Evolutionary conservation across 2,329 filamentous ascomycete species (phyloP).

Genomic region (Delphinella strobiligena): DNA sequence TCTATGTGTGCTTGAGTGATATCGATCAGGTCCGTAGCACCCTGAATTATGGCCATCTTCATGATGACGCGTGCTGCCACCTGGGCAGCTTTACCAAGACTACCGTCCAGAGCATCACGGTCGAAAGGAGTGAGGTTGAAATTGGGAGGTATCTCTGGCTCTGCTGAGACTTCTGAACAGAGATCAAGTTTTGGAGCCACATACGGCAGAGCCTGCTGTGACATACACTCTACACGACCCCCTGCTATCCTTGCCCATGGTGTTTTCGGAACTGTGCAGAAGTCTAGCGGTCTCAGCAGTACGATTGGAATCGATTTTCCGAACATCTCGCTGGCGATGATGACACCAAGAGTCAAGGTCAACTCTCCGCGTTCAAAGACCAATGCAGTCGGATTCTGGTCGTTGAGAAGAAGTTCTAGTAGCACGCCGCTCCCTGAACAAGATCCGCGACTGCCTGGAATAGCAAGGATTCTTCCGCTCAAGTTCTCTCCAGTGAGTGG

Average conservation of each 20-base stretch:
- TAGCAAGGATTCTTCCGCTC: constrained; percentile 26
- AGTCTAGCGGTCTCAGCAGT: constrained; percentile 13
- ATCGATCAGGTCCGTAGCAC: constrained; percentile 22
- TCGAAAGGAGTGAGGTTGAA: constrained; percentile 11
- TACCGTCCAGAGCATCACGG: constrained; percentile 14
- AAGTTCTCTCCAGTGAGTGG: constrained; percentile 25
- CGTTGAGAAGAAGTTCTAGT: constrained; percentile 32
- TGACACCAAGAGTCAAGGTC: constrained; percentile 35
- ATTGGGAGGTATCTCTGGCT: background rate
- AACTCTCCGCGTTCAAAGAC: constrained; percentile 31
- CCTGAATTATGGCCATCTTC: constrained; percentile 24
- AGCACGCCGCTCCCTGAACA: constrained; percentile 35
- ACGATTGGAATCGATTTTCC: constrained; percentile 29
- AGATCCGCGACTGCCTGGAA: constrained; percentile 36
- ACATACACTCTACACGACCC: background rate
- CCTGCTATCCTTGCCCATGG: background rate
- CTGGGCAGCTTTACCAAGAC: constrained; percentile 21
- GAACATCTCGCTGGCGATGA: constrained; percentile 32
- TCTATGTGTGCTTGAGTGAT: constrained; percentile 33
- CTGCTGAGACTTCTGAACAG: background rate
- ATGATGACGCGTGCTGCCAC: constrained; percentile 28
- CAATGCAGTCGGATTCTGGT: constrained; percentile 26
- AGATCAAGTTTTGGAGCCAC: background rate
- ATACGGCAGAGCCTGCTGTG: background rate
- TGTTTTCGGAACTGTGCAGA: constrained; percentile 2